Evolutionary conservation across 2,329 filamentous ascomycete species (phyloP).

Genomic region (Amauroascus verrucosus): DNA sequence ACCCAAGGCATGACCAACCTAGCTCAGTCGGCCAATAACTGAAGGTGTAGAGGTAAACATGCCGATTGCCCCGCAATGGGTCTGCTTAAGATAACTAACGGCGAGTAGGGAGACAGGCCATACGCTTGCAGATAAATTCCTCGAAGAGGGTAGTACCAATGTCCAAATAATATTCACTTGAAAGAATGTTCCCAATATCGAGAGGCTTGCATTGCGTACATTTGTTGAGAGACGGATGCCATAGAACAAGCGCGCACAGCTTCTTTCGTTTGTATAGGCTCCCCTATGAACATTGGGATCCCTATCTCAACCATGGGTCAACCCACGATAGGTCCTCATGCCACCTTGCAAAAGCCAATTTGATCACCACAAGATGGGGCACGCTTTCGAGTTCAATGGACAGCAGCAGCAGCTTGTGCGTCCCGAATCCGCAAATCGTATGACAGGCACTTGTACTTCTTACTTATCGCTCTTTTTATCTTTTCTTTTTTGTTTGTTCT

Average conservation of each 20-base stretch:
- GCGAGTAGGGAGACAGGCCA: not conserved
- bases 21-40: not conserved
- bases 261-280: not conserved
- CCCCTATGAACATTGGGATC: not conserved
- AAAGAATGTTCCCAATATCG: no score
- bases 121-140: not conserved
- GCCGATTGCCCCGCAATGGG: not conserved
- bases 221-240: no score
- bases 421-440: not conserved
- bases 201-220: no score
- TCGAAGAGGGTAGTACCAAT: not conserved
- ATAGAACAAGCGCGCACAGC: not conserved
- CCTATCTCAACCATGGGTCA: not conserved
- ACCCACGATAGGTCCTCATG: not conserved
- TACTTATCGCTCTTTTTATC: not conserved
- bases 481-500: no score
- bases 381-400: not conserved
- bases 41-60: not conserved
- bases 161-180: no score
- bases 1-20: not conserved
- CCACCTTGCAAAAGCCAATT: not conserved
- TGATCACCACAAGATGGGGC: not conserved
- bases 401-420: not conserved
- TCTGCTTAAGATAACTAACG: no score
- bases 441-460: not conserved